These are phyloP conservation scores for Kwoniella sp. DNA, from an alignment of 768 basidiomycete species.

Conservation along the genomic window DNA sequence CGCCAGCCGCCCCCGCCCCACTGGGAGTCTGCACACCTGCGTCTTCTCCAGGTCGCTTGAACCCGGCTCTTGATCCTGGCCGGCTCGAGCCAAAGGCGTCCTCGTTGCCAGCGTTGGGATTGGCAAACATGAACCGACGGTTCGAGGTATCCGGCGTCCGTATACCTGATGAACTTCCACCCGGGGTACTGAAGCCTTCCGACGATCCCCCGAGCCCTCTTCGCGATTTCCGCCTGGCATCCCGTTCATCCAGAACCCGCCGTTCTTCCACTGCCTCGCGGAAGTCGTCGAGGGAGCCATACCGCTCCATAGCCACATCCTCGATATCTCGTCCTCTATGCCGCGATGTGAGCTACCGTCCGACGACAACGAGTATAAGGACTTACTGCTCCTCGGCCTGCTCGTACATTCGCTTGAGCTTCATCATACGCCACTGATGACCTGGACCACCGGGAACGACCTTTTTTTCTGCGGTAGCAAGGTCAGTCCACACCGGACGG, in stretches of 20 bases:
- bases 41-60: slow-evolving; percentile 70
- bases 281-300: slow-evolving; percentile 77
- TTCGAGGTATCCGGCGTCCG: slow-evolving; percentile 49
- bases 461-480: slow-evolving; percentile 56
- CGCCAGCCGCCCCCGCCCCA: slow-evolving; percentile 8
- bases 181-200: slow-evolving; percentile 44
- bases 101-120: slow-evolving; percentile 23
- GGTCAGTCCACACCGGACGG: neutral
- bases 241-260: slow-evolving; percentile 75
- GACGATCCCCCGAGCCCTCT: slow-evolving; percentile 49
- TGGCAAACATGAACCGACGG: slow-evolving; percentile 51
- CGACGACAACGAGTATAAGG: neutral
- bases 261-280: slow-evolving; percentile 85
- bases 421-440: slow-evolving; percentile 97
- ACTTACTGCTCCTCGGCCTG: slow-evolving; percentile 73
- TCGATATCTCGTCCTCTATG: slow-evolving; percentile 40
- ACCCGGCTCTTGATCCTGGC: slow-evolving; percentile 82
- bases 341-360: neutral
- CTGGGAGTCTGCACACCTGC: slow-evolving; percentile 12
- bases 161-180: slow-evolving; percentile 41
- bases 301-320: slow-evolving; percentile 78
- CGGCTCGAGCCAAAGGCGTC: slow-evolving; percentile 40
- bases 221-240: slow-evolving; percentile 56
- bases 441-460: slow-evolving; percentile 81
- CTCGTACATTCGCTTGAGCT: slow-evolving; percentile 82